These are phyloP conservation scores for Oidium heveae DNA, from an alignment of 2,329 filamentous ascomycete species.

Conservation along the genomic window DNA sequence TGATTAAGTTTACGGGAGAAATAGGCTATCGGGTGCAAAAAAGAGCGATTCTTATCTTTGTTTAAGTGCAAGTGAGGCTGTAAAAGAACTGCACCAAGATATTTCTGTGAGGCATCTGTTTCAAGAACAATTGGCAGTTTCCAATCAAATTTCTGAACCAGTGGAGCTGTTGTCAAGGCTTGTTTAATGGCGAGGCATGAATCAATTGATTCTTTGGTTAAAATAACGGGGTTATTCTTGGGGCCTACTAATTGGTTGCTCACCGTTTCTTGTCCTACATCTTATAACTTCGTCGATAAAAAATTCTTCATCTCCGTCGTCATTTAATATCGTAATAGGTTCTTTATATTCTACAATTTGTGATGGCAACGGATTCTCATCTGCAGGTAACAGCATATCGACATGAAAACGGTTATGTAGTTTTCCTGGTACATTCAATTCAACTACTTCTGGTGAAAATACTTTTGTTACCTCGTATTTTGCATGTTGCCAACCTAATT, in stretches of 20 bases:
- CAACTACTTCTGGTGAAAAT: no score
- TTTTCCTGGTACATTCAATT: neutral
- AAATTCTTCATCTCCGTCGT: neutral
- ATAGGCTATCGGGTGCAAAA: neutral
- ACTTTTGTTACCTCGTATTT: no score
- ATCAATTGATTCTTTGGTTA: neutral
- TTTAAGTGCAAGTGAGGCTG: no score
- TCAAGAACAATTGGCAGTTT: neutral
- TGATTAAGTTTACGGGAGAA: neutral
- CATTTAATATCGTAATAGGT: neutral
- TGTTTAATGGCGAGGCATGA: neutral
- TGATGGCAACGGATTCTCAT: neutral
- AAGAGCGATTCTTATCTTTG: neutral
- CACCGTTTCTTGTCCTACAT: neutral
- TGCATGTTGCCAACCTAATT: no score
- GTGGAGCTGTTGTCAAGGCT: neutral
- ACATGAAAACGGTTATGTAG: neutral
- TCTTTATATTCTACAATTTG: neutral
- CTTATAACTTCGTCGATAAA: neutral
- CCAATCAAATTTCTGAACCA: neutral
- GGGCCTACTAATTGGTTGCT: neutral
- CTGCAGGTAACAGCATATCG: neutral
- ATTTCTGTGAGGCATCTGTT: neutral
- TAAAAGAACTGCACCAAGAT: neutral
- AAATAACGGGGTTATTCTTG: neutral